These are phyloP conservation scores for Thuja plicata DNA, from an alignment of 83 land plant genomes.

Conservation along the genomic window DNA sequence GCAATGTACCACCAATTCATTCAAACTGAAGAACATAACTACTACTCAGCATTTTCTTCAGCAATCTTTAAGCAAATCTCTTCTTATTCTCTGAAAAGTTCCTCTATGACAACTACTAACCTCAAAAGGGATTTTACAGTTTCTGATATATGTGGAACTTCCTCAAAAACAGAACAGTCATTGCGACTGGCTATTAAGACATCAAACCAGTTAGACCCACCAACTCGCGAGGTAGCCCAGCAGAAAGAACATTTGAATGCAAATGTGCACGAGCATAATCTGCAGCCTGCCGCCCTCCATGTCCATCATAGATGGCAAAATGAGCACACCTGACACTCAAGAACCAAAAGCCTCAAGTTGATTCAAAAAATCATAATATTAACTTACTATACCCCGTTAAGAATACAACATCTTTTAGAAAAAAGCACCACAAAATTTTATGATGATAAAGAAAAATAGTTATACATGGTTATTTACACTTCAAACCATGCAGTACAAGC, in stretches of 20 bases:
- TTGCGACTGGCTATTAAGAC: slow-evolving; percentile 5
- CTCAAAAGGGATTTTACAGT: background rate
- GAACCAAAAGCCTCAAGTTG: slow-evolving; percentile 7
- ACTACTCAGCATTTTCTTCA: background rate
- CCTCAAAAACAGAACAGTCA: background rate
- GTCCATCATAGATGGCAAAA: slow-evolving; percentile 90
- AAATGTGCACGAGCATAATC: slow-evolving; percentile 74
- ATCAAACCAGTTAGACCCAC: slow-evolving; percentile 57
- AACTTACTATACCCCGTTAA: background rate
- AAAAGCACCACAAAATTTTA: background rate
- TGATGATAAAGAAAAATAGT: background rate
- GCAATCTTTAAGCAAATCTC: background rate
- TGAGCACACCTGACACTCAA: slow-evolving; percentile 57
- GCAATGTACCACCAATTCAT: background rate
- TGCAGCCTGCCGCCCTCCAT: slow-evolving; percentile 84
- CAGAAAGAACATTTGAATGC: slow-evolving; percentile 63
- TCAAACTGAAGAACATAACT: background rate
- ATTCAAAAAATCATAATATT: background rate
- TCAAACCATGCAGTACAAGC: background rate
- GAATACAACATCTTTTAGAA: background rate
- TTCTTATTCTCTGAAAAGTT: background rate
- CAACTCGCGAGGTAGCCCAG: slow-evolving; percentile 94
- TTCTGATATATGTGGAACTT: background rate
- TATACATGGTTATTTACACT: background rate
- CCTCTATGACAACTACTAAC: background rate